Evolutionary conservation across 331 rosid genomes (phyloP).

Genomic region (Malus hybrid): DNA sequence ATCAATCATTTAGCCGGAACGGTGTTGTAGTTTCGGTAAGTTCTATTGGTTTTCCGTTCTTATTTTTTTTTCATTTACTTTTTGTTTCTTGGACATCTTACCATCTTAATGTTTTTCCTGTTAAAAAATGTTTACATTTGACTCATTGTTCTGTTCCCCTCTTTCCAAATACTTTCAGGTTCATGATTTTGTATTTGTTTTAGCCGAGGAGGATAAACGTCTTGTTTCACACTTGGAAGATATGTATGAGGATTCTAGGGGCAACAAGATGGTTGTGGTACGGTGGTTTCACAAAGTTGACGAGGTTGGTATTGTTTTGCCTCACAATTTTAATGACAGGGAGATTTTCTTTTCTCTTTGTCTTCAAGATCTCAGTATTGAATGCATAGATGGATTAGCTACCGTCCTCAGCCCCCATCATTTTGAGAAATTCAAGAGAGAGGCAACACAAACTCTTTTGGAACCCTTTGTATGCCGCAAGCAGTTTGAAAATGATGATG

Average conservation of each 20-base stretch:
- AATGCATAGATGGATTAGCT: conserved; percentile 94
- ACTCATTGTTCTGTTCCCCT: conserved; percentile 15
- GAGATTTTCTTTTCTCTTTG: conserved; percentile 91
- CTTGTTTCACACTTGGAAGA: conserved; percentile 93
- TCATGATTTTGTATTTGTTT: conserved; percentile 67
- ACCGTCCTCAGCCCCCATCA: conserved; percentile 78
- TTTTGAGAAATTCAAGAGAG: conserved; percentile 50
- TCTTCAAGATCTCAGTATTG: conserved; percentile 96
- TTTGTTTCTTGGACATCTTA: neutral
- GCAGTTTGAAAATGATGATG: conserved; percentile 63
- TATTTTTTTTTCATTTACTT: neutral
- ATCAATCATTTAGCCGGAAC: conserved; percentile 49
- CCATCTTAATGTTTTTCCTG: neutral
- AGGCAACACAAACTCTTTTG: conserved; percentile 37
- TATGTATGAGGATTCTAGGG: conserved; percentile 83
- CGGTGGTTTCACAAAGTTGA: conserved; percentile 96
- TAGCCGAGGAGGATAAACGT: conserved; percentile 84
- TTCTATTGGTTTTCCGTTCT: neutral
- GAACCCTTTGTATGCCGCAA: conserved; percentile 61
- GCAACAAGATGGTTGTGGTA: conserved; percentile 94
- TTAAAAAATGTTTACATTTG: neutral
- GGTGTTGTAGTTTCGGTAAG: conserved; percentile 68
- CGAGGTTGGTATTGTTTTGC: conserved; percentile 92
- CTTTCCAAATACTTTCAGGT: conserved; percentile 40
- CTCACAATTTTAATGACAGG: conserved; percentile 72